phyloP scores from a whole-genome alignment of 2,329 filamentous ascomycete species.

The Annulohypoxylon truncatum region DNA sequence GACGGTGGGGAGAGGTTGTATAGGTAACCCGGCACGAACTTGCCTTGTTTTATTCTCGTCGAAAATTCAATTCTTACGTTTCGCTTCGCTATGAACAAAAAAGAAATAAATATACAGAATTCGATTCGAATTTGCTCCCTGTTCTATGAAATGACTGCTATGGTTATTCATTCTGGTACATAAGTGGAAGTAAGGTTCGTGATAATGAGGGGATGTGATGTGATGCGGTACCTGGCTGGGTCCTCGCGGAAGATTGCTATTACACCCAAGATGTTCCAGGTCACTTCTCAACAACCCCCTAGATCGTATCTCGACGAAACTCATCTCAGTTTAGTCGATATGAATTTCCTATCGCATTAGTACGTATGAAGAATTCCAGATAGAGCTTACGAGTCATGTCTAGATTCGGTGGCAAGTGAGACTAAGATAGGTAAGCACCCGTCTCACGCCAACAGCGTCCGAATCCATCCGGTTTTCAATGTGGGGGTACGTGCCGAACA shows the following conservation, averaged over 20 bases:
- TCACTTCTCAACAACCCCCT: too few species aligned
- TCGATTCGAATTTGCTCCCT: not conserved
- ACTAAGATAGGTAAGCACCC: not conserved
- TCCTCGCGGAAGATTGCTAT: too few species aligned
- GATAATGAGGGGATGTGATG: not conserved
- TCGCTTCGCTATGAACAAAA: not conserved
- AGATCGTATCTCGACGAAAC: not conserved
- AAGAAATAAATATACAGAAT: not conserved
- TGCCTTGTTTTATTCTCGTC: not conserved
- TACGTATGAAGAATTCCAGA: not conserved
- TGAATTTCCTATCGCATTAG: not conserved
- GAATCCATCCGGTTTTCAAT: not conserved
- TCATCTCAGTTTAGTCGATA: not conserved
- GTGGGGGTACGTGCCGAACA: too few species aligned
- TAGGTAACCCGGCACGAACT: not conserved
- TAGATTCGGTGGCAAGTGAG: not conserved
- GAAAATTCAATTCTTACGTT: constrained; percentile 2
- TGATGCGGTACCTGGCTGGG: too few species aligned
- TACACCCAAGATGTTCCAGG: too few species aligned
- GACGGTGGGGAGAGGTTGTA: not conserved
- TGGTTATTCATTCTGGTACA: not conserved
- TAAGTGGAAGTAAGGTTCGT: too few species aligned
- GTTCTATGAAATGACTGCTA: not conserved
- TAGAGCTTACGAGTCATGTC: constrained; percentile 9
- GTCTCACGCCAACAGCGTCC: too few species aligned